Evolutionary conservation across 164 flowering plant species (phyloP), one percentile per base, ranked within the genome.

Genomic region (Akebia trifoliata): DNA sequence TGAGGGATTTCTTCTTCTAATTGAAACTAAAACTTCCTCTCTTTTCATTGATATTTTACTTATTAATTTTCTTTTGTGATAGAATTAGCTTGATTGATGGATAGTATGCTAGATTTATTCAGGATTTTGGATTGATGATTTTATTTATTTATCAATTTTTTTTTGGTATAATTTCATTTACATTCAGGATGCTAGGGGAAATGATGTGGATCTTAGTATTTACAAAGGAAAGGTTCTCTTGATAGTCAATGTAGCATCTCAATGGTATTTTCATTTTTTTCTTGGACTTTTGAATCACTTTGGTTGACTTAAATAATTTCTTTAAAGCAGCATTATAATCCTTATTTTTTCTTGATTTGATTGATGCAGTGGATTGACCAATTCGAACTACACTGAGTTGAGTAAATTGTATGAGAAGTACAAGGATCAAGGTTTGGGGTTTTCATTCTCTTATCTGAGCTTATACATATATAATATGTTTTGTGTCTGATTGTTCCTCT

Each of bases 311-410:
- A 17, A 39, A 26, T n/a, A 1, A 8, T 14, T 12, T 44, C 37
- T 30, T 39, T 8, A 20, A 31, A 44, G n/a, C 34, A 26, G n/a
- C 25, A 1, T 12, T 6, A 12, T 40, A 26, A 32, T 34, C 12
- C 8, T 17, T 25, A 6, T 66, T 11, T 11, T 6, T 31, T 25
- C 8, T 29, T 38, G 1, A 20, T 12, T 28, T 38, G 24, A 4
- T 56, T 66, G 35, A 32, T 76, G 69, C 81, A 90, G 97, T 72
- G 93, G 90, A 47, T 72, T 90, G 72, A 79, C 95, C 49, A 79
- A 87, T 61, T 81, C 92, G 8, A 91, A 91, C 71, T 89, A 92
- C 73, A 81, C 82, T 0, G 98, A 89, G 75, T 72, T 92, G 60
- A 68, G 48, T 61, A 63, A 78, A 51, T 29, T 92, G 62, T 85